Conservation (phyloP, 2,329 filamentous ascomycete species). For the Colletotrichum theobromicola region DNA sequence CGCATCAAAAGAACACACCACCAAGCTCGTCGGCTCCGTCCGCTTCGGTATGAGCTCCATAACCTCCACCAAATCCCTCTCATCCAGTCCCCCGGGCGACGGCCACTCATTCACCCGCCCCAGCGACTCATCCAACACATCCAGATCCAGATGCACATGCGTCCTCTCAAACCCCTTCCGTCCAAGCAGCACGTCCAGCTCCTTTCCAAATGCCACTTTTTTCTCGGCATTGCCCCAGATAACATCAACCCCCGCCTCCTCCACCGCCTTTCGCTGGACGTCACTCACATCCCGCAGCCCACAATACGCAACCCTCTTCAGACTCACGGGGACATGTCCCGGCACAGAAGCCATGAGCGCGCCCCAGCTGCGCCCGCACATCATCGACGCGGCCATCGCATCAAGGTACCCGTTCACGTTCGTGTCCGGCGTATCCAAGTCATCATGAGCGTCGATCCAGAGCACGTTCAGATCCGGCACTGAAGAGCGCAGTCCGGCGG, state of each 20-base stretch:
- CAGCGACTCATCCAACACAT: neutral
- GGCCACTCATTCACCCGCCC: neutral
- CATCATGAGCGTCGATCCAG: slow-evolving; percentile 50
- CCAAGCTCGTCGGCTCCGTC: neutral
- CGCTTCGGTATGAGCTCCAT: neutral
- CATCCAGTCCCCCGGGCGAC: neutral
- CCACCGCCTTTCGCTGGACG: neutral
- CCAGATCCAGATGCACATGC: neutral
- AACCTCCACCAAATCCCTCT: neutral
- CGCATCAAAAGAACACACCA: neutral
- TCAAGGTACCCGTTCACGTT: slow-evolving; percentile 41
- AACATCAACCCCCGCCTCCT: neutral
- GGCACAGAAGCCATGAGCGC: slow-evolving; percentile 26
- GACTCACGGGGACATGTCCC: neutral
- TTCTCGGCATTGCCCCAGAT: neutral
- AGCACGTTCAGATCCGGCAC: neutral
- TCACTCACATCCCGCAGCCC: neutral
- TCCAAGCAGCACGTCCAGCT: neutral
- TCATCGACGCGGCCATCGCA: slow-evolving; percentile 39
- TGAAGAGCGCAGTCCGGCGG: slow-evolving; percentile 33
- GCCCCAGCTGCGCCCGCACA: slow-evolving; percentile 37
- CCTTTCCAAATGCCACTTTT: slow-evolving; percentile 7
- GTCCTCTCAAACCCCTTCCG: neutral
- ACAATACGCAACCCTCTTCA: neutral
- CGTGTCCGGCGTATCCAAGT: slow-evolving; percentile 40